phyloP scores from a whole-genome alignment of 306 rosid species.

The Vigna nakashimae region DNA sequence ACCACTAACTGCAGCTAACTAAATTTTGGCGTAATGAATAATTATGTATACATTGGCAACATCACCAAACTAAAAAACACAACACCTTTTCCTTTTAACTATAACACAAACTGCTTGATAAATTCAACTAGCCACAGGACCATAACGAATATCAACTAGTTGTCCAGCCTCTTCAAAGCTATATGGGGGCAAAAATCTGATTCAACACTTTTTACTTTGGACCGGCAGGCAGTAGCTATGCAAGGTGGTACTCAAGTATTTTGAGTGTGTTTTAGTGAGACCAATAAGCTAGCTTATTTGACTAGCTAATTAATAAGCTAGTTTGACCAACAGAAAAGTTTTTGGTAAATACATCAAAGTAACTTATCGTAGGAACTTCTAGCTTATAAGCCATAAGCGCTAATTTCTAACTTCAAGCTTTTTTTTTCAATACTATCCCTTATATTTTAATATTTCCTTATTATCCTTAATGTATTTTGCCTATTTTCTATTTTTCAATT shows the following conservation, averaged over 20 bases:
- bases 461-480: too few relatives aligned
- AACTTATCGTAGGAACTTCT: too few relatives aligned
- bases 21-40: neutral
- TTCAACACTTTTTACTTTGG: neutral
- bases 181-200: neutral
- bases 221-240: constrained; percentile 3
- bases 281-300: too few relatives aligned
- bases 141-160: neutral
- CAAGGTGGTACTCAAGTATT: neutral
- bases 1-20: neutral
- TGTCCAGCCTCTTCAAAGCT: neutral
- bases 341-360: too few relatives aligned
- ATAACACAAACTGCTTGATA: neutral
- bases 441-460: too few relatives aligned
- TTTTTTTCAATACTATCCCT: too few relatives aligned
- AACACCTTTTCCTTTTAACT: neutral
- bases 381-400: too few relatives aligned
- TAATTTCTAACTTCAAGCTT: too few relatives aligned
- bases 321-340: too few relatives aligned
- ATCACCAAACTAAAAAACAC: neutral
- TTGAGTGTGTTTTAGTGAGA: neutral
- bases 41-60: neutral
- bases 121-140: neutral
- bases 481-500: too few relatives aligned
- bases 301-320: too few relatives aligned